phyloP scores from a whole-genome alignment of 306 rosid genomes.

The Vigna hirtella region DNA sequence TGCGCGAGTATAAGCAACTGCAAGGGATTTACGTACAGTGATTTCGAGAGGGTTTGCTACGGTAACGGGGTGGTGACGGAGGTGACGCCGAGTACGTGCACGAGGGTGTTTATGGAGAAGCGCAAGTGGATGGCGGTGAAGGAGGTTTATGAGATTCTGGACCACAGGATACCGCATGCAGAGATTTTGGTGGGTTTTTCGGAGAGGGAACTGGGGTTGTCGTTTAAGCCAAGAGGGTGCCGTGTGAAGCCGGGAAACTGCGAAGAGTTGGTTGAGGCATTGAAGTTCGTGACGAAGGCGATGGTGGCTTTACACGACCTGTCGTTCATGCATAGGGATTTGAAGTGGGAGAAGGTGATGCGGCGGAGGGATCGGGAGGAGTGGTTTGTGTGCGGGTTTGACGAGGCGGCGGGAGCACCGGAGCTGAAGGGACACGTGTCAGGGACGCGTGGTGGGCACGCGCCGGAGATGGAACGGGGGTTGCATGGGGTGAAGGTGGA shows the following conservation, averaged over 20 bases:
- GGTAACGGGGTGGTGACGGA: constrained; percentile 64
- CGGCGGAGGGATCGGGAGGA: constrained; percentile 63
- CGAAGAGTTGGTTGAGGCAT: constrained; percentile 74
- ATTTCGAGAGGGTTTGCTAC: constrained; percentile 69
- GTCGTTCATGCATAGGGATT: constrained; percentile 90
- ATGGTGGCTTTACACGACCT: constrained; percentile 86
- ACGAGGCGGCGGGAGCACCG: constrained; percentile 85
- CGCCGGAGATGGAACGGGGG: constrained; percentile 93
- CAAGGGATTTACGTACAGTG: constrained; percentile 53
- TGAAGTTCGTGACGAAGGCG: constrained; percentile 84
- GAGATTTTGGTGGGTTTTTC: constrained; percentile 51
- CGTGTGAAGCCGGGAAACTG: constrained; percentile 56
- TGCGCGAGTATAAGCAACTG: not conserved
- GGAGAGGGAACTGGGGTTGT: constrained; percentile 60
- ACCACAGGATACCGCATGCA: constrained; percentile 84
- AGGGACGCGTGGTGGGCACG: constrained; percentile 60
- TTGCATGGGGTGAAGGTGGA: constrained; percentile 96
- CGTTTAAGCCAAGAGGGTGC: constrained; percentile 80
- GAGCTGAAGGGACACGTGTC: constrained; percentile 57
- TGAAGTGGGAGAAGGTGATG: constrained; percentile 85
- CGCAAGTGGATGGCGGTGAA: constrained; percentile 73
- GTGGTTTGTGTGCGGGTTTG: constrained; percentile 88
- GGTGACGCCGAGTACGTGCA: constrained; percentile 77
- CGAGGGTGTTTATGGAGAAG: constrained; percentile 54
- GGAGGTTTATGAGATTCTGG: constrained; percentile 81